Conservation (phyloP, 257 asterid species). For the Plantago ovata region DNA sequence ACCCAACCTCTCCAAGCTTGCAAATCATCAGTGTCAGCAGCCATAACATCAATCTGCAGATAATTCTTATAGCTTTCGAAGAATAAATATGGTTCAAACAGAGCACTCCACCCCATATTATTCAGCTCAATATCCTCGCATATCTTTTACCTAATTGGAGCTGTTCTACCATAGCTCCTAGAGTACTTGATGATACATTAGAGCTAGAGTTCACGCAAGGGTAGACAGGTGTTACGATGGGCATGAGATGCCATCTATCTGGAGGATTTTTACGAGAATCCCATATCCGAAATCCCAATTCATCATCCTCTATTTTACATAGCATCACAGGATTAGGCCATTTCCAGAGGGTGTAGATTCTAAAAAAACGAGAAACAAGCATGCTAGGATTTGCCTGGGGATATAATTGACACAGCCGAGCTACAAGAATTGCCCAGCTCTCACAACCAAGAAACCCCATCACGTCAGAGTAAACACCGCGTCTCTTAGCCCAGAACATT, state of each 20-base stretch:
- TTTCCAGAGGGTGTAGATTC: slow-evolving; percentile 89
- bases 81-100: slow-evolving; percentile 84
- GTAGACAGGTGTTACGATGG: slow-evolving; percentile 96
- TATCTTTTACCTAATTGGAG: slow-evolving; percentile 66
- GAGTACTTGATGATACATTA: slow-evolving; percentile 91
- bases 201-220: slow-evolving; percentile 99
- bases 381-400: slow-evolving; percentile 94
- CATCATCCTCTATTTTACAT: slow-evolving; percentile 81
- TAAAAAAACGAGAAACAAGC: slow-evolving; percentile 89
- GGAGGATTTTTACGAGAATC: slow-evolving; percentile 87
- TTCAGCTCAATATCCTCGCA: slow-evolving; percentile 96
- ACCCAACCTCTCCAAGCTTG: slow-evolving; percentile 99
- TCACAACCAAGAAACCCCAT: slow-evolving; percentile 99
- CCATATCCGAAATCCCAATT: slow-evolving; percentile 87
- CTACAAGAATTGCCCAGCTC: slow-evolving; percentile 97
- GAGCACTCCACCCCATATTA: slow-evolving; percentile 63
- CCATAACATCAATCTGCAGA: slow-evolving; percentile 83
- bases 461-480: slow-evolving; percentile 93
- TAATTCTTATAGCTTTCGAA: slow-evolving; percentile 88
- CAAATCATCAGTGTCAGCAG: slow-evolving; percentile 80
- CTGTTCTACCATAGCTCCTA: slow-evolving; percentile 87
- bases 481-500: slow-evolving; percentile 92
- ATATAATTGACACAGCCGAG: slow-evolving; percentile 87
- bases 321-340: slow-evolving; percentile 98
- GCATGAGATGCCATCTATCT: slow-evolving; percentile 91